Percentiles rank a stretch among this genome's conserved stretches.
phyloP scores from a whole-genome alignment of 2,329 filamentous ascomycete genomes.

The Penicillium crustosum region DNA sequence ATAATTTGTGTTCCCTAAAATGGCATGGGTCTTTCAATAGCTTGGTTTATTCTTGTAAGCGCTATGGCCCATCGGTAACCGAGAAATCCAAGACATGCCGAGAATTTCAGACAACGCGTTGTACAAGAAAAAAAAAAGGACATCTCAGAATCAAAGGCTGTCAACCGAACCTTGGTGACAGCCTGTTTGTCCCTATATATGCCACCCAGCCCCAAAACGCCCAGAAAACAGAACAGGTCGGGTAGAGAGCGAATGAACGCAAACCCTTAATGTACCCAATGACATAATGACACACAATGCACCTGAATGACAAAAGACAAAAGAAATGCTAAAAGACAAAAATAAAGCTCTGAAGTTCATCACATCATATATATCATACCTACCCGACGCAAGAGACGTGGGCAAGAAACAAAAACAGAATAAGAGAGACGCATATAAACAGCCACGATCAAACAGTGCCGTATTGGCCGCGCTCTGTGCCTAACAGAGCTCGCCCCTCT shows the following conservation, averaged over 20 bases:
- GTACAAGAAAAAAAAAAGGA: not conserved
- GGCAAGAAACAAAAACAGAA: not conserved
- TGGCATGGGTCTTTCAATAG: not conserved
- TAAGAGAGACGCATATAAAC: not conserved
- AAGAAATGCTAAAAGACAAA: not conserved
- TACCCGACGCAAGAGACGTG: not conserved
- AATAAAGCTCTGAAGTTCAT: slow-evolving; percentile 1
- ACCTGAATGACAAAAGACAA: not conserved
- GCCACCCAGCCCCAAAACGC: not conserved
- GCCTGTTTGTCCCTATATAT: not conserved
- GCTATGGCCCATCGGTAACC: not conserved
- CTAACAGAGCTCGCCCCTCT: slow-evolving; percentile 35
- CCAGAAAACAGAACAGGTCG: not conserved
- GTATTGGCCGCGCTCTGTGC: slow-evolving; percentile 31
- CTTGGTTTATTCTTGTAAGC: slow-evolving; percentile 2
- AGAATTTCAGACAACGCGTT: not conserved
- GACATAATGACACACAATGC: not conserved
- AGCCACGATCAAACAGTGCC: slow-evolving; percentile 32
- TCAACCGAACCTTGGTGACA: not conserved
- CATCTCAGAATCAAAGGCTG: too few relatives aligned
- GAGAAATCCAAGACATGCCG: not conserved
- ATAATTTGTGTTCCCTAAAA: not conserved
- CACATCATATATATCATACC: slow-evolving; percentile 8
- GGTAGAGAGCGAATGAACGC: not conserved
- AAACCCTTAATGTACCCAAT: not conserved